Evolutionary conservation across 108 stramenopile species (phyloP), one percentile per base, ranked within the genome.

Genomic region (Cyclotella choctawhatcheeana): DNA sequence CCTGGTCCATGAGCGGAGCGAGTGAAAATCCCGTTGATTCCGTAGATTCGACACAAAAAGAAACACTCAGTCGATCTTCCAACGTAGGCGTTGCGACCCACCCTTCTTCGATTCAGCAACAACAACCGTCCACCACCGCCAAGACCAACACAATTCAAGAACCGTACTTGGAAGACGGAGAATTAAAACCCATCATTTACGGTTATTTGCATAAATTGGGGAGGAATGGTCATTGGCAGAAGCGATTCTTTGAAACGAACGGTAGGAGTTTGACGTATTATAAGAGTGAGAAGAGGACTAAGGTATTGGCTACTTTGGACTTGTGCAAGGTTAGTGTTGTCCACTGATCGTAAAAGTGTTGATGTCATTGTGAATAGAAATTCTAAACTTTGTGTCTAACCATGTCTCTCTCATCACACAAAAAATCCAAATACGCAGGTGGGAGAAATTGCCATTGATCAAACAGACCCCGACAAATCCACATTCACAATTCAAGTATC

Each of bases 141-240:
- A 16, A 31, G 16, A 50, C 35, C 24, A 37, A 21, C 7, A 51
- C 26, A 24, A 55, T 30, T 44, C n/a, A 58, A 58, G 73, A 77
- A 51, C 82, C 77, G 0, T 54, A 73, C 5, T 24, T 68, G 32
- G 71, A 77, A 10, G 77, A 78, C 13, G 73, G 51, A 26, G 74
- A 76, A 45, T 24, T 71, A 33, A 78, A 74, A 24, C 83, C 88
- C 3, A 27, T 94, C 47, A 89, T 96, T 65, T 91, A 79, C 63
- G 95, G 98, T 27, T 97, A 95, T 70, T 84, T 98, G 37, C 93
- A 97, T 68, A 98, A 98, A 71, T 82, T 93, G 58, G 95, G 96
- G 40, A 79, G 97, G 58, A 97, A 97, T 81, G 96, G 96, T 54
- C 93, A 96, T 66, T 98, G 98, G 98, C 98, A 98, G 66, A 93